Percentiles rank a stretch among this genome's conserved stretches.
These are phyloP conservation scores for Candida sojae DNA, from an alignment of 1,139 yeast species.

Conservation along the genomic window DNA sequence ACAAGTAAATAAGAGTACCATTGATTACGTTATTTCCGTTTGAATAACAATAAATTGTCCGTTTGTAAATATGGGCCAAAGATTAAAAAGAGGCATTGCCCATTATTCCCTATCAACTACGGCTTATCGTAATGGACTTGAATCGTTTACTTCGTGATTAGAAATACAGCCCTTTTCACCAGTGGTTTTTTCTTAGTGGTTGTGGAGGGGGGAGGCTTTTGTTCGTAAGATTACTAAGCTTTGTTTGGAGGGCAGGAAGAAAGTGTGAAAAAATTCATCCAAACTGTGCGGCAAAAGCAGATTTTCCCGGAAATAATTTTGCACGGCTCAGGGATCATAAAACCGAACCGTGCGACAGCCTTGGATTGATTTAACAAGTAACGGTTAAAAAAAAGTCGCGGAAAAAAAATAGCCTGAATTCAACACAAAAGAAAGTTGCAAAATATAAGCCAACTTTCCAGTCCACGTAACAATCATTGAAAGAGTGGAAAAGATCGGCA, in stretches of 20 bases:
- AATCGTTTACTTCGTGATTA: no score
- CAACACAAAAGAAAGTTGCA: conserved; percentile 3
- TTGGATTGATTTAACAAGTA: background rate
- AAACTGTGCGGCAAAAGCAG: background rate
- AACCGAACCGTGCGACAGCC: conserved; percentile 1
- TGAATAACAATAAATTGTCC: no score
- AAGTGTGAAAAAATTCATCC: background rate
- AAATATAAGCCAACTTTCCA: background rate
- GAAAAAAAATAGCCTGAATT: background rate
- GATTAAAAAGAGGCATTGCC: no score
- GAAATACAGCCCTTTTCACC: no score
- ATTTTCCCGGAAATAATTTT: background rate
- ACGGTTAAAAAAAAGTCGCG: conserved; percentile 2
- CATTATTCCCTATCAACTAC: no score
- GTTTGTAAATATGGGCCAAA: no score
- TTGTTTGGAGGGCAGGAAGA: background rate
- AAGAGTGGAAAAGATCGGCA: no score
- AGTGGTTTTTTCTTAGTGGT: no score
- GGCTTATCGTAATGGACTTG: no score
- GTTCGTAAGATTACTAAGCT: background rate
- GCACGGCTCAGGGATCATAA: background rate
- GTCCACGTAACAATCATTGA: background rate
- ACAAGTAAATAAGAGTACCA: no score
- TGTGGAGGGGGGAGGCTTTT: no score
- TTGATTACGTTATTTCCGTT: no score